These are phyloP conservation scores for Amanita exitialis DNA, from an alignment of 768 basidiomycete species.

Conservation along the genomic window DNA sequence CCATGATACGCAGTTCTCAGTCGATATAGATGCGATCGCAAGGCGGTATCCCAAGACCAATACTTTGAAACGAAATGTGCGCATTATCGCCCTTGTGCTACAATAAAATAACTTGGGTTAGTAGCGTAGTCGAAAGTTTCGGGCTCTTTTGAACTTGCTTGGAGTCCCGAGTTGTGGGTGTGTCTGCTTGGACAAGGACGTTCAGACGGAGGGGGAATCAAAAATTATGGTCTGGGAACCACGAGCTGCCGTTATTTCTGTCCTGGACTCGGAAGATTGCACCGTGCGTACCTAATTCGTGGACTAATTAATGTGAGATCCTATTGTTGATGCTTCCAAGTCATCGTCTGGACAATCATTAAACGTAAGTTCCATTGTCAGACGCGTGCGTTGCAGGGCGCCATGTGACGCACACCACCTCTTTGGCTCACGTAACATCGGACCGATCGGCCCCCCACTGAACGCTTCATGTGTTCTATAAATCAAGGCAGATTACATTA, in stretches of 20 bases:
- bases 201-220: not conserved
- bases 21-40: not conserved
- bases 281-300: not conserved
- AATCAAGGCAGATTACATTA: no score
- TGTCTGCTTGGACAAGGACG: not conserved
- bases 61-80: not conserved
- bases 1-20: not conserved
- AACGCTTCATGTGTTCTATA: no score
- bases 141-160: constrained; percentile 1
- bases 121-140: constrained; percentile 1
- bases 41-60: not conserved
- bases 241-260: not conserved
- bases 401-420: not conserved
- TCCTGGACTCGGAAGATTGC: not conserved
- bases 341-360: not conserved
- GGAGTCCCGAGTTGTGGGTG: constrained; percentile 3
- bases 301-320: not conserved
- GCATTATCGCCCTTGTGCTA: not conserved
- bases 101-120: not conserved
- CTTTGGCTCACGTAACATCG: no score
- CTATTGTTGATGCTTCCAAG: not conserved
- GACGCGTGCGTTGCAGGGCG: not conserved
- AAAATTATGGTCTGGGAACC: constrained; percentile 2
- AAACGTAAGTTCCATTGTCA: not conserved
- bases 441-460: no score